phyloP scores from a whole-genome alignment of 768 basidiomycete genomes.

The Harrya chromipes region DNA sequence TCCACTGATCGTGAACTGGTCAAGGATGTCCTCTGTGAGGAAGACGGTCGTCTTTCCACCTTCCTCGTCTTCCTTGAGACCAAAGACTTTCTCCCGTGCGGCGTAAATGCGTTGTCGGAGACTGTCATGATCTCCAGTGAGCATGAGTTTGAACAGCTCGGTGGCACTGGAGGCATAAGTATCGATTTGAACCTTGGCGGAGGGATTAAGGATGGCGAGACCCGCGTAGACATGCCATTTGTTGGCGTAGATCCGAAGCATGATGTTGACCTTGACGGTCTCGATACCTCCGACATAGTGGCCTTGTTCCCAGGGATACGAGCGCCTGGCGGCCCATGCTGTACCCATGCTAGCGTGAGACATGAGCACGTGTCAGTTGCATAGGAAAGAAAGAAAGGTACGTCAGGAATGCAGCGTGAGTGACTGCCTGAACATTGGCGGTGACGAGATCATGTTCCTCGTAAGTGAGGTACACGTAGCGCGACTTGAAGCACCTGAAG shows the following conservation, averaged over 20 bases:
- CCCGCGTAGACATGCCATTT: constrained; percentile 99
- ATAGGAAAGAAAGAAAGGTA: constrained; percentile 31
- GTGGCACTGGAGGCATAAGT: constrained; percentile 84
- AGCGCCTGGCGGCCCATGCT: constrained; percentile 75
- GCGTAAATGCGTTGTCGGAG: constrained; percentile 72
- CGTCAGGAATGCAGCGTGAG: constrained; percentile 97
- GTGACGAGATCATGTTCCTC: constrained; percentile 96
- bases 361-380: constrained; percentile 4
- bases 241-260: constrained; percentile 93
- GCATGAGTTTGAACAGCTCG: constrained; percentile 95
- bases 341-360: constrained; percentile 82
- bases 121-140: constrained; percentile 49
- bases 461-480: constrained; percentile 92
- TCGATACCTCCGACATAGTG: constrained; percentile 97
- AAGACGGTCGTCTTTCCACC: constrained; percentile 58
- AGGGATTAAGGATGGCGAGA: constrained; percentile 95
- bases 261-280: constrained; percentile 94
- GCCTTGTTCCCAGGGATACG: constrained; percentile 95
- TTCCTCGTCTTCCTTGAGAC: constrained; percentile 32
- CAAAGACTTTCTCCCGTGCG: constrained; percentile 78
- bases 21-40: constrained; percentile 79
- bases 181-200: constrained; percentile 82
- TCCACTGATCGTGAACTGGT: constrained; percentile 82
- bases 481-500: constrained; percentile 72
- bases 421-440: constrained; percentile 97